A percentile compares a stretch with the other conserved stretches of the same genome.
Conservation (phyloP, 495 filamentous ascomycete species). For the Recurvomyces mirabilis region DNA sequence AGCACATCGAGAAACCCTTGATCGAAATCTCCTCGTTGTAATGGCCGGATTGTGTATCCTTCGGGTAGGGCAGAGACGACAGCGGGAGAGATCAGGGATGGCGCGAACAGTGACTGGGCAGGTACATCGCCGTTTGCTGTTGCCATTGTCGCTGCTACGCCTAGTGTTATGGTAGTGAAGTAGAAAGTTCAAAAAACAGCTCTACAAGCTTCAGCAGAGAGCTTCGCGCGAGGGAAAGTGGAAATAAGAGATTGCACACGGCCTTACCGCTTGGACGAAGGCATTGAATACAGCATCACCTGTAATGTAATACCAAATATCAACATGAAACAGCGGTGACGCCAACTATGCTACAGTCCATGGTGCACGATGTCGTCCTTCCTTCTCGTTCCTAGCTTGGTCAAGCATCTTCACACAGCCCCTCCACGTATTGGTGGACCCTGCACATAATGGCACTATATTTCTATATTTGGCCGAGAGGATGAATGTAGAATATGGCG, state of each 20-base stretch:
- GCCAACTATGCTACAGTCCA: no score
- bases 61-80: slow-evolving; percentile 62
- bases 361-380: no score
- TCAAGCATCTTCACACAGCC: no score
- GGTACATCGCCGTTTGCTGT: slow-evolving; percentile 9
- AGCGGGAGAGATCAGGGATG: slow-evolving; percentile 63
- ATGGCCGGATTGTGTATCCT: slow-evolving; percentile 71
- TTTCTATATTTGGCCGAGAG: no score
- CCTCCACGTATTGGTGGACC: no score
- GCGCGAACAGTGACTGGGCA: slow-evolving; percentile 58
- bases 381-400: no score
- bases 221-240: background rate
- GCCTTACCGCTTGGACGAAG: no score
- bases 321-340: background rate
- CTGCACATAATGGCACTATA: no score
- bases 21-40: slow-evolving; percentile 66
- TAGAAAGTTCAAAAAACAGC: background rate
- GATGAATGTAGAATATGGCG: no score
- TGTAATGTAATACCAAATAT: background rate
- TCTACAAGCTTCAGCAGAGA: background rate
- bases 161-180: background rate
- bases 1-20: slow-evolving; percentile 80
- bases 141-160: background rate
- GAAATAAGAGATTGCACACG: background rate
- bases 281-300: background rate